Conservation (phyloP, 208 protist genomes). For the Trypanosoma melophagium region DNA sequence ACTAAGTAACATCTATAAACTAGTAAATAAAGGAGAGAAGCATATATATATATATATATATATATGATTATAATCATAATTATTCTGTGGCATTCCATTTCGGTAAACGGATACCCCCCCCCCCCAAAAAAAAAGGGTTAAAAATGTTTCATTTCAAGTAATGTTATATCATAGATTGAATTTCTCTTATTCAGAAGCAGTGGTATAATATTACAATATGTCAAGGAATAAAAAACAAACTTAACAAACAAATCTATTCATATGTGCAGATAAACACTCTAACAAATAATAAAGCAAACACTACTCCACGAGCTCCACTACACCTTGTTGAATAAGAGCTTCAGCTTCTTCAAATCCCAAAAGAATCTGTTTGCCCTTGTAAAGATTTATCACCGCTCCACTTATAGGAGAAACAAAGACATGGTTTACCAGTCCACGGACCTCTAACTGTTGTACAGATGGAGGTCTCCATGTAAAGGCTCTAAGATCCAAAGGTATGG, state of each 20-base stretch:
- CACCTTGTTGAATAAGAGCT: conserved; percentile 71
- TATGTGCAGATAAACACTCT: neutral
- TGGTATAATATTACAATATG: too few species aligned
- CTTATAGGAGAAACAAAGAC: conserved; percentile 75
- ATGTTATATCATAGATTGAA: too few species aligned
- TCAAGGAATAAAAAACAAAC: neutral
- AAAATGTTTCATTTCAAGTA: too few species aligned
- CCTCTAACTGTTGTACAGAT: conserved; percentile 69
- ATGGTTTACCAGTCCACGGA: conserved; percentile 67
- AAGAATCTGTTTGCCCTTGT: conserved; percentile 71
- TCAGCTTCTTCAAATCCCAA: conserved; percentile 84
- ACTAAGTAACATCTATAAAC: conserved; percentile 36
- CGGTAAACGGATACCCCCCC: too few species aligned
- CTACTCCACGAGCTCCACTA: conserved; percentile 67
- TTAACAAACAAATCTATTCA: neutral
- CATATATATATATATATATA: too few species aligned
- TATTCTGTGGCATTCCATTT: too few species aligned
- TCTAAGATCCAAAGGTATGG: conserved; percentile 77
- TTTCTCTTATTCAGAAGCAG: too few species aligned
- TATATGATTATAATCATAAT: too few species aligned
- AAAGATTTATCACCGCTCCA: conserved; percentile 69
- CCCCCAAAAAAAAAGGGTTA: too few species aligned
- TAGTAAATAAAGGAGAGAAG: conserved; percentile 7
- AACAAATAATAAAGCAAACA: too few species aligned
- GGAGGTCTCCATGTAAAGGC: conserved; percentile 82